Conservation (phyloP, 2,329 filamentous ascomycete species). For the Emydomyces testavorans region DNA sequence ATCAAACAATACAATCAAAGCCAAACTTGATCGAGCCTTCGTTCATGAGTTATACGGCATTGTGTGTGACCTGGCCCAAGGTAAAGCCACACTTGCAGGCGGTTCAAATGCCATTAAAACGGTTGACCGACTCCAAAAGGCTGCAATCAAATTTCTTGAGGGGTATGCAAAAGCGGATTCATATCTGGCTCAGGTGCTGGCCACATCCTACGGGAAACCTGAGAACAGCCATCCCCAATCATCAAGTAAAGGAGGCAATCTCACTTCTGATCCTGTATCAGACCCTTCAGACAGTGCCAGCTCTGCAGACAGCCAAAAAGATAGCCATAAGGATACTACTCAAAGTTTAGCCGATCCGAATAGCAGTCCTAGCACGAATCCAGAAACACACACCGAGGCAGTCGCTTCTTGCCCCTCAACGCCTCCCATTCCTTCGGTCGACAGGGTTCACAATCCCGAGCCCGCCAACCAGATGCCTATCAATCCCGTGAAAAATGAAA, state of each 20-base stretch:
- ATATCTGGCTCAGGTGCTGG: neutral
- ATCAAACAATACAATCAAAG: conserved; percentile 1
- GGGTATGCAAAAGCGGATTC: neutral
- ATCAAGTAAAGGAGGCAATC: neutral
- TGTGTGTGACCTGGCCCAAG: conserved; percentile 9
- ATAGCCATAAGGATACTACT: neutral
- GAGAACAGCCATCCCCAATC: no score
- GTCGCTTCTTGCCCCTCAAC: neutral
- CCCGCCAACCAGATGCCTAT: neutral
- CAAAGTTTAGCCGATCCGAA: neutral
- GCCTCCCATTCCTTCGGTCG: neutral
- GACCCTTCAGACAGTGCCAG: neutral
- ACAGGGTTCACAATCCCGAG: neutral
- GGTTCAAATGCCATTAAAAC: conserved; percentile 29
- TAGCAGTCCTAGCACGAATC: no score
- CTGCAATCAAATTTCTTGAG: conserved; percentile 43
- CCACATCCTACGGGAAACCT: neutral
- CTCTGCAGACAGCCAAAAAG: neutral
- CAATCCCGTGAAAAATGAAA: neutral
- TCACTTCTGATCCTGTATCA: neutral
- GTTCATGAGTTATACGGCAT: conserved; percentile 15
- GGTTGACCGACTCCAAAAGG: conserved; percentile 42
- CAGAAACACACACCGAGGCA: neutral
- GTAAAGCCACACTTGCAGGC: neutral
- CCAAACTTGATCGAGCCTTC: conserved; percentile 14